These are phyloP conservation scores for Hirschfeldia incana DNA, from an alignment of 345 rosid species.

Conservation along the genomic window DNA sequence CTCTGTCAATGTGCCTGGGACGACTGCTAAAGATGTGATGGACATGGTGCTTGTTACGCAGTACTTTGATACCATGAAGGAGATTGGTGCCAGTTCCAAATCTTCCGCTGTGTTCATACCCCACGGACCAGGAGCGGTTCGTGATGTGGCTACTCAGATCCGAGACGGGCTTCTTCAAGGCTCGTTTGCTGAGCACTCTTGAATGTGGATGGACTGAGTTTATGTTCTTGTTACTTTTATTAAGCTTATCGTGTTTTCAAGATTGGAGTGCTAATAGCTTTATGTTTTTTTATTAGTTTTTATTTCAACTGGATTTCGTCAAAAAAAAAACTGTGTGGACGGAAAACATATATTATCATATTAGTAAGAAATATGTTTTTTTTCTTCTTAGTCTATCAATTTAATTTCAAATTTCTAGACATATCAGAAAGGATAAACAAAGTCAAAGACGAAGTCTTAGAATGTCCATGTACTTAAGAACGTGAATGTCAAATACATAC, in stretches of 20 bases:
- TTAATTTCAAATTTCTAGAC: neutral
- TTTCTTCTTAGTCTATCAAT: neutral
- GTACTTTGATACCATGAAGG: constrained; percentile 44
- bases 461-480: neutral
- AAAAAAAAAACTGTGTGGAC: neutral
- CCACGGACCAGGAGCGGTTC: constrained; percentile 44
- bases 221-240: neutral
- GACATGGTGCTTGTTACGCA: constrained; percentile 44
- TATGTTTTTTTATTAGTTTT: neutral
- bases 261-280: neutral
- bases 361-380: neutral
- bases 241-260: constrained; percentile 16
- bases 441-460: constrained; percentile 3
- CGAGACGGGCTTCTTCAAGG: constrained; percentile 44
- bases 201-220: neutral
- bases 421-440: neutral
- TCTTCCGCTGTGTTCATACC: constrained; percentile 44
- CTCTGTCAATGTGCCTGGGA: constrained; percentile 42
- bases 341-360: neutral
- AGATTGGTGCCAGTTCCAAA: constrained; percentile 42
- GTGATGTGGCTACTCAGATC: constrained; percentile 43
- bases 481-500: neutral
- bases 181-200: constrained; percentile 8
- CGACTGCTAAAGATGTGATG: constrained; percentile 45
- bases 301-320: too few species aligned